These are phyloP conservation scores for Aspergillus floridensis DNA, from an alignment of 2,329 filamentous ascomycete species.

Conservation along the genomic window DNA sequence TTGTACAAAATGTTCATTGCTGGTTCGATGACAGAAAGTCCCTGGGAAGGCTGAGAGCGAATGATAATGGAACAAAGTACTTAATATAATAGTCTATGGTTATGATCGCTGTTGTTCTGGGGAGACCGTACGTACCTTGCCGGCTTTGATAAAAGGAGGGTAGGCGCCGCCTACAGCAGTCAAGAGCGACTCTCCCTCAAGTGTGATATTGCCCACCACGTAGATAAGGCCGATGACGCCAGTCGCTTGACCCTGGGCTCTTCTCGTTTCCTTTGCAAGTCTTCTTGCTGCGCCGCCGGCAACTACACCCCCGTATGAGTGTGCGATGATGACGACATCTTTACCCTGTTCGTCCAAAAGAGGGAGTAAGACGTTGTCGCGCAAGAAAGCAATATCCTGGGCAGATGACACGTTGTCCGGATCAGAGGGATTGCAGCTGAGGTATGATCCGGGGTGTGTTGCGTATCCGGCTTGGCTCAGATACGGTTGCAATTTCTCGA, in stretches of 20 bases:
- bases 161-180: slow-evolving; percentile 8
- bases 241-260: neutral
- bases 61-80: neutral
- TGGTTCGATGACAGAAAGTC: slow-evolving; percentile 4
- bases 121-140: slow-evolving; percentile 2
- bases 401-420: slow-evolving; percentile 1
- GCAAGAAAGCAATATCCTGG: slow-evolving; percentile 6
- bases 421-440: slow-evolving; percentile 9
- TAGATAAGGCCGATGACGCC: slow-evolving; percentile 6
- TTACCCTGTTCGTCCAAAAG: slow-evolving; percentile 2
- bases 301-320: slow-evolving; percentile 9
- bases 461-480: slow-evolving; percentile 6
- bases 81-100: neutral
- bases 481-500: slow-evolving; percentile 3
- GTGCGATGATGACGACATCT: slow-evolving; percentile 9
- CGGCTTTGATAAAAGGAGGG: slow-evolving; percentile 9
- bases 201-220: slow-evolving; percentile 7
- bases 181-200: slow-evolving; percentile 5
- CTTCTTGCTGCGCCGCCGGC: slow-evolving; percentile 5
- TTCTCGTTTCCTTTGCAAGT: slow-evolving; percentile 3
- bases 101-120: neutral
- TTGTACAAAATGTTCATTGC: slow-evolving; percentile 8
- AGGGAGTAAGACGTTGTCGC: slow-evolving; percentile 6
- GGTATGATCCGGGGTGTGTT: slow-evolving; percentile 6
- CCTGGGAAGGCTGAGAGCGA: slow-evolving; percentile 4